Evolutionary conservation across 2,329 filamentous ascomycete genomes (phyloP).

Genomic region (Monosporascus sp.): DNA sequence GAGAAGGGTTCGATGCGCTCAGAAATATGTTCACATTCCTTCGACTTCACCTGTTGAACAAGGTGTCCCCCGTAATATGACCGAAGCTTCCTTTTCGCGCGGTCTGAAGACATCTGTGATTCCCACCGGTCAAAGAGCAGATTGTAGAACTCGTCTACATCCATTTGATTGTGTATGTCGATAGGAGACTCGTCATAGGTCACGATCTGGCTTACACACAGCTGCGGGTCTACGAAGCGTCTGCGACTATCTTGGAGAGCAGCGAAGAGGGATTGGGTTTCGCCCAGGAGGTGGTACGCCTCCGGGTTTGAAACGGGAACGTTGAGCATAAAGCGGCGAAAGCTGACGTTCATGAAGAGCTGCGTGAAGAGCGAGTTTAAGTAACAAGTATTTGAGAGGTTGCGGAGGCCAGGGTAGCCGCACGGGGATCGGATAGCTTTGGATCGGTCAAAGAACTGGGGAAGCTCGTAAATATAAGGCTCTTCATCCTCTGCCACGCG

Average conservation of each 20-base stretch:
- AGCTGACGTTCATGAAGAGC: constrained; percentile 89
- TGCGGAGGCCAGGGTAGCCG: constrained; percentile 84
- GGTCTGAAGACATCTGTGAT: constrained; percentile 61
- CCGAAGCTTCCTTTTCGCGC: constrained; percentile 68
- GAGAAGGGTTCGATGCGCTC: constrained; percentile 87
- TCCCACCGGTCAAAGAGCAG: constrained; percentile 90
- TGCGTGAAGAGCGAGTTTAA: constrained; percentile 92
- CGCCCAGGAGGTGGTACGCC: constrained; percentile 62
- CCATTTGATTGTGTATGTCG: constrained; percentile 89
- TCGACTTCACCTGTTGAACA: constrained; percentile 91
- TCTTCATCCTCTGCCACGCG: constrained; percentile 37
- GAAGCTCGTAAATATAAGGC: constrained; percentile 57
- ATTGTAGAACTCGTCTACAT: constrained; percentile 97
- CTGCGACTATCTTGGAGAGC: constrained; percentile 78
- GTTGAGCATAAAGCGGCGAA: constrained; percentile 76
- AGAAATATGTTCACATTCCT: constrained; percentile 90
- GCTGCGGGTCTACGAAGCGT: constrained; percentile 66
- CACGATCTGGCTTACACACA: constrained; percentile 69
- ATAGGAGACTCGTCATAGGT: constrained; percentile 79
- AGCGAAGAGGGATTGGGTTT: constrained; percentile 78
- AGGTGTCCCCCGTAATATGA: constrained; percentile 88
- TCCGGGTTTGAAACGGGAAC: constrained; percentile 50
- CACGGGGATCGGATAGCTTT: constrained; percentile 68
- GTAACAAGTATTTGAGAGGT: constrained; percentile 95
- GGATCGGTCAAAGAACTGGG: constrained; percentile 56